These are phyloP conservation scores for Penicillium daleae DNA, from an alignment of 495 filamentous ascomycete species.

Conservation along the genomic window DNA sequence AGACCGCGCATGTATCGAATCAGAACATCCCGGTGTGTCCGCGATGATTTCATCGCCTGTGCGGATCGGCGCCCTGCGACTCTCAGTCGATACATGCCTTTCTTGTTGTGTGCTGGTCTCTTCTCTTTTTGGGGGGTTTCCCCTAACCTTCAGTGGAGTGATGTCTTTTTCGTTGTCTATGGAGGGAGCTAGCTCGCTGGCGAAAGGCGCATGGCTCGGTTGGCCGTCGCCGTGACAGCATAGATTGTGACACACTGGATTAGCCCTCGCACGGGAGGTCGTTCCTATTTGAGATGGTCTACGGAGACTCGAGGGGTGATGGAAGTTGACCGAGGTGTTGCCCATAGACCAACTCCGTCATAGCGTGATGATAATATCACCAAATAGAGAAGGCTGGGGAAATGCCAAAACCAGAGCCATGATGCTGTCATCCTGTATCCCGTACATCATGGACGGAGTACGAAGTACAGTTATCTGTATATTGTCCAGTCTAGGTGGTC, in stretches of 20 bases:
- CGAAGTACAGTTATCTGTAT: neutral
- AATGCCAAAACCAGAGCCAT: neutral
- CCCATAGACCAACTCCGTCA: neutral
- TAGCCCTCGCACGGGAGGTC: conserved; percentile 3
- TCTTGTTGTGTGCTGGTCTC: neutral
- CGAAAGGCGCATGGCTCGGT: neutral
- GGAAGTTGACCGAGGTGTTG: conserved; percentile 15
- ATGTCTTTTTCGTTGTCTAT: no score
- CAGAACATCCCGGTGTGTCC: conserved; percentile 19
- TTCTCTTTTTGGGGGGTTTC: no score
- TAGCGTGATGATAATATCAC: neutral
- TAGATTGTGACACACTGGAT: conserved; percentile 2
- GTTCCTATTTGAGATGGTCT: conserved; percentile 8
- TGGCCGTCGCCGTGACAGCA: conserved; percentile 2
- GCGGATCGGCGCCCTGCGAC: conserved; percentile 14
- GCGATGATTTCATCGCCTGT: conserved; percentile 30
- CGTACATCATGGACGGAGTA: neutral
- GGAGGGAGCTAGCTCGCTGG: neutral
- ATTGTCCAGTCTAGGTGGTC: neutral
- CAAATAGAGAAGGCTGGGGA: neutral
- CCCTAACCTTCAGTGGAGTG: neutral
- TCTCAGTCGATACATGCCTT: neutral
- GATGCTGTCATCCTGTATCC: neutral
- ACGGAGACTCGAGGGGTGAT: neutral
- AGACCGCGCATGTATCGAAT: conserved; percentile 24